Conservation (phyloP, 768 basidiomycete species). For the Xerocomus spinulosus region DNA sequence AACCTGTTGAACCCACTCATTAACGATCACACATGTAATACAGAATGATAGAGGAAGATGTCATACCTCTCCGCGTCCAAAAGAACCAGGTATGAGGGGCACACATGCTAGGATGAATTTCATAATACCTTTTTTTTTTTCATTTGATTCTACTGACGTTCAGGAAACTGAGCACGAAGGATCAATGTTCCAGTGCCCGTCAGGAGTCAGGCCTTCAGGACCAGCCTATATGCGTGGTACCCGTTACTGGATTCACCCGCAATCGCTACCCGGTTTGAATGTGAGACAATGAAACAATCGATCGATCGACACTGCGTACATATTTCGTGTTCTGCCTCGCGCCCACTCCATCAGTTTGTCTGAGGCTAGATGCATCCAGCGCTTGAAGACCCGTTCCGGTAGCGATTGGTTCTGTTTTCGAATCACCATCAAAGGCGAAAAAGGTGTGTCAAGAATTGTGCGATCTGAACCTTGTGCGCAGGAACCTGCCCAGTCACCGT, state of each 20-base stretch:
- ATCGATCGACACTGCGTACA: constrained; percentile 10
- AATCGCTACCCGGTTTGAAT: constrained; percentile 49
- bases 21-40: background rate
- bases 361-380: constrained; percentile 46
- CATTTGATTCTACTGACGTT: constrained; percentile 52
- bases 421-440: constrained; percentile 50
- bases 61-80: constrained; percentile 71
- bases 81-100: constrained; percentile 65
- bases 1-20: constrained; percentile 34
- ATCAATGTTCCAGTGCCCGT: constrained; percentile 32
- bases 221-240: constrained; percentile 61
- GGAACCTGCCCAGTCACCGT: constrained; percentile 54
- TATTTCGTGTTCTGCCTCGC: constrained; percentile 40
- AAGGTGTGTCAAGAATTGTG: constrained; percentile 61
- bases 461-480: constrained; percentile 59
- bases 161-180: constrained; percentile 38
- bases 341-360: constrained; percentile 60
- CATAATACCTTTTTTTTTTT: constrained; percentile 50
- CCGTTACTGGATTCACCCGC: constrained; percentile 76
- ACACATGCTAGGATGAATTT: constrained; percentile 58
- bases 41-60: background rate
- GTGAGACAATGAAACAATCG: constrained; percentile 1
- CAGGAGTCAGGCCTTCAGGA: constrained; percentile 39
- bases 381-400: constrained; percentile 29
- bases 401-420: constrained; percentile 33